Conservation (phyloP, 768 basidiomycete species). For the Psilocybe cubensis region DNA sequence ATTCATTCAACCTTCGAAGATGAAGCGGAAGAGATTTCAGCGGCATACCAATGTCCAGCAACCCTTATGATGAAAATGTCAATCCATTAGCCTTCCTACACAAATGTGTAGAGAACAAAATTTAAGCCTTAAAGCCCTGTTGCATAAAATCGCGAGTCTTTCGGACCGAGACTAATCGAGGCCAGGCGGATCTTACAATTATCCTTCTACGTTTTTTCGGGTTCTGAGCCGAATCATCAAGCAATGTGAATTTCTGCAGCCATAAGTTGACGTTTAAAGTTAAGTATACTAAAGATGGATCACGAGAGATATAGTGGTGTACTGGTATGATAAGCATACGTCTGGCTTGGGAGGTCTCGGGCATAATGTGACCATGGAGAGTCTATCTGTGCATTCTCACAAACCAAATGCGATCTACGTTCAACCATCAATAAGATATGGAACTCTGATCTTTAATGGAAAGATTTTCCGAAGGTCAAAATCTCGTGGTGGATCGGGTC, state of each 20-base stretch:
- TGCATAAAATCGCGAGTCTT: constrained; percentile 23
- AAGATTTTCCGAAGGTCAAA: not conserved
- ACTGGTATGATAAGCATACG: too few relatives aligned
- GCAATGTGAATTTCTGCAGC: not conserved
- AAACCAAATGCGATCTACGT: not conserved
- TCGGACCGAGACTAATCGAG: constrained; percentile 28
- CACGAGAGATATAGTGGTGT: too few relatives aligned
- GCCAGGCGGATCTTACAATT: constrained; percentile 23
- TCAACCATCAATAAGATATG: not conserved
- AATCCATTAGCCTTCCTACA: constrained; percentile 8
- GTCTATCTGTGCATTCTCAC: too few relatives aligned
- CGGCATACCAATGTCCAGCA: not conserved
- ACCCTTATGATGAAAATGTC: not conserved
- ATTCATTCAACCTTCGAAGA: not conserved
- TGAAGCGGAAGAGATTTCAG: not conserved
- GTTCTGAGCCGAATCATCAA: constrained; percentile 8
- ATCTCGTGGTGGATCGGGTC: not conserved
- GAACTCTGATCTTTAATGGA: too few relatives aligned
- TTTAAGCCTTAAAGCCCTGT: not conserved
- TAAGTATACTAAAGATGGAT: not conserved
- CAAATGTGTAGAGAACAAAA: not conserved
- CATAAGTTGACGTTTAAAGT: not conserved
- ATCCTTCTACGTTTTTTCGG: constrained; percentile 16
- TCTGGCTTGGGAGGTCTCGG: too few relatives aligned
- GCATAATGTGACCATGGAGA: too few relatives aligned